Conservation (phyloP, 2,329 filamentous ascomycete genomes). For the Sphaerulina musiva region DNA sequence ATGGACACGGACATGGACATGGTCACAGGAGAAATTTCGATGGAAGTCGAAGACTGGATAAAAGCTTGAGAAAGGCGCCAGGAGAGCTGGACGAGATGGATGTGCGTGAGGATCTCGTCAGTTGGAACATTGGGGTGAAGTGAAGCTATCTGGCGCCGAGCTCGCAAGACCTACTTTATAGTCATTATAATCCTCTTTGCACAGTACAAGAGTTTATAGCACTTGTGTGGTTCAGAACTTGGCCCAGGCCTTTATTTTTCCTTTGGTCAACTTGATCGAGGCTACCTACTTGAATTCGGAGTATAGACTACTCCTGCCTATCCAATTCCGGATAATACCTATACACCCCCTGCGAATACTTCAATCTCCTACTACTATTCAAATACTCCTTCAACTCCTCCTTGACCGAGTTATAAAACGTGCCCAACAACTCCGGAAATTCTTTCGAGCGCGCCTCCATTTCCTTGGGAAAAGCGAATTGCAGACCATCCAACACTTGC, state of each 20-base stretch:
- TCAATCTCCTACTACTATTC: constrained; percentile 54
- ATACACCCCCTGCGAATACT: constrained; percentile 62
- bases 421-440: constrained; percentile 55
- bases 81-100: constrained; percentile 47
- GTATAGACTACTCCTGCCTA: constrained; percentile 31
- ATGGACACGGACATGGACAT: constrained; percentile 20
- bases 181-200: too few species aligned
- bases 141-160: constrained; percentile 12
- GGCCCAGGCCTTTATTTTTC: neutral
- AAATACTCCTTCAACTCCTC: constrained; percentile 63
- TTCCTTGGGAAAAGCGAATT: constrained; percentile 65
- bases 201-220: too few species aligned
- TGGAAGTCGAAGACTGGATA: constrained; percentile 31
- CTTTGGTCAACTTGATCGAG: neutral
- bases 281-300: too few species aligned
- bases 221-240: neutral
- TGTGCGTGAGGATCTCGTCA: constrained; percentile 43
- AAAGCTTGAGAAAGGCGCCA: constrained; percentile 33
- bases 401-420: constrained; percentile 57
- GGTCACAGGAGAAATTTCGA: constrained; percentile 38
- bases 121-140: constrained; percentile 37
- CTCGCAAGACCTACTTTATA: neutral
- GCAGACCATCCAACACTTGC: constrained; percentile 54
- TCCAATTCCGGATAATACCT: constrained; percentile 70
- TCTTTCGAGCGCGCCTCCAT: constrained; percentile 51